Evolutionary conservation across 1,139 yeast species (phyloP), one percentile per base, ranked within the genome.

Genomic region (Magnusiomyces sp.): DNA sequence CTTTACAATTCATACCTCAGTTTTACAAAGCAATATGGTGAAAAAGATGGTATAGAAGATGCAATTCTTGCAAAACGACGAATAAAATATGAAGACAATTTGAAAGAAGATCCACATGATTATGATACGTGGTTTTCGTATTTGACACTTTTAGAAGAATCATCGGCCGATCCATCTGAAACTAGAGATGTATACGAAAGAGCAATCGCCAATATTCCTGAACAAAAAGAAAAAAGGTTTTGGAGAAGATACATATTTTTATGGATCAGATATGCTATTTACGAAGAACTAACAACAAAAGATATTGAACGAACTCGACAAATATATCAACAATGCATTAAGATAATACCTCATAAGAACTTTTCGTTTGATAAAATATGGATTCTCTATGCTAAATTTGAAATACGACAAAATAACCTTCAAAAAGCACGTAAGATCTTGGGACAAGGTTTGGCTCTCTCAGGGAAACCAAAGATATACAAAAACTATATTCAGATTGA

Each of bases 71-170:
- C 68, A 2, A 83, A 83, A 57, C 68, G 95, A 50, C 73, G 74
- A 53, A 65, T 71, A 9, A 71, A 71, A 49, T 85, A 84, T 59
- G 81, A 81, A 56, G 64, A 70, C 1, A 70, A 68, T 14, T 60
- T 88, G 20, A 58, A 60, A 13, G 59, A 61, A 5, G 72, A 77
- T 51, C 81, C 87, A 0, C 46, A 56, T 1, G 86, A 87, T 64
- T 82, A 79, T 63, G 94, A 84, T 60, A 69, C 80, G 0, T 89
- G 97, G 97, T 88, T 95, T 88, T 64, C 78, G 0, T 81, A 81
- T 57, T 58, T 86, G 2, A 72, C 75, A 19, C 60, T 85, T 20
- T 56, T 79, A 34, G 69, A 68, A 49, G 70, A 71, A 33, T 68
- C 73, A 0, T 57, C 63, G 2, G 64, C 63, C 50, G 55, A 59